Evolutionary conservation across 352 stramenopile species (phyloP).

Genomic region (Globisporangium canariense): DNA sequence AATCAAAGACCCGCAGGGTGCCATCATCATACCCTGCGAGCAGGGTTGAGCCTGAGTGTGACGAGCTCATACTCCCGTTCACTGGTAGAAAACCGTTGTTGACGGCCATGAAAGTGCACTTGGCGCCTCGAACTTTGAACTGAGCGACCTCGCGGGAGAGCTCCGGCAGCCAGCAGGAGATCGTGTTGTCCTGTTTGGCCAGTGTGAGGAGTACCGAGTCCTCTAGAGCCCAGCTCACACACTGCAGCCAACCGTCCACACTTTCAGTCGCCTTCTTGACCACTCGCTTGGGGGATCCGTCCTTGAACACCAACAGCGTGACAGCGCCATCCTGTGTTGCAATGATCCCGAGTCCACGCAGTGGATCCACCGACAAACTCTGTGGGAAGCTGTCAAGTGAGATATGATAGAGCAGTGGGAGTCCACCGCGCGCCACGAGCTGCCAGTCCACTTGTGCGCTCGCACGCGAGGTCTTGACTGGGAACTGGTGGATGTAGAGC

Average conservation of each 20-base stretch:
- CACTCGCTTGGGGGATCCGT: constrained; percentile 13
- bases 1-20: constrained; percentile 48
- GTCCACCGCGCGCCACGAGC: constrained; percentile 31
- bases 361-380: constrained; percentile 42
- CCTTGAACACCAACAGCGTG: constrained; percentile 32
- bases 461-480: constrained; percentile 25
- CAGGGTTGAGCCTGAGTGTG: constrained; percentile 21
- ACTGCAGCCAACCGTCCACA: not conserved
- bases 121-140: constrained; percentile 25
- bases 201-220: constrained; percentile 34
- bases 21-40: constrained; percentile 49
- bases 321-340: constrained; percentile 26
- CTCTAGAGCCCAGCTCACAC: constrained; percentile 26
- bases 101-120: constrained; percentile 39
- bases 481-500: constrained; percentile 44
- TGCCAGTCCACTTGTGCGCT: constrained; percentile 42
- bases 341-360: constrained; percentile 32
- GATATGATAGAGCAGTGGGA: constrained; percentile 31
- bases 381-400: constrained; percentile 24
- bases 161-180: constrained; percentile 46
- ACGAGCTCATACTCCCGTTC: not conserved
- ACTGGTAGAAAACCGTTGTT: constrained; percentile 16
- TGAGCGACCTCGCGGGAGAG: constrained; percentile 34
- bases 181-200: constrained; percentile 17
- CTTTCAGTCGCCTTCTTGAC: constrained; percentile 6